Conservation (phyloP, 257 asterid genomes). For the Ilex aquifolium region DNA sequence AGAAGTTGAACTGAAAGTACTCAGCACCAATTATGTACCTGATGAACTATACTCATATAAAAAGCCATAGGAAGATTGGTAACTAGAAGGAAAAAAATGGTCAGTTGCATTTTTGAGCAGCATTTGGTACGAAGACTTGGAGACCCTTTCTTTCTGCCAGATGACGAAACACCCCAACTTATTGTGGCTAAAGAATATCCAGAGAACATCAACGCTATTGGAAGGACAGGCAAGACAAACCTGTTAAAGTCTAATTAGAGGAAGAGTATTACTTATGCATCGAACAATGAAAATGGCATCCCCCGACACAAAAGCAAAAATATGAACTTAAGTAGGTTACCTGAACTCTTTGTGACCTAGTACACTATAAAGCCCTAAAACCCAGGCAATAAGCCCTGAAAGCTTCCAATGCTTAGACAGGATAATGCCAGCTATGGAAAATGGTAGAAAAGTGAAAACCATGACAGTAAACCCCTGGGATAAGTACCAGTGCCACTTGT, state of each 20-base stretch:
- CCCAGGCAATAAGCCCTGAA: slow-evolving; percentile 78
- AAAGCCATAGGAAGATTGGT: slow-evolving; percentile 93
- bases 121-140: slow-evolving; percentile 18
- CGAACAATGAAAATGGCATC: slow-evolving; percentile 8
- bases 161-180: slow-evolving; percentile 19
- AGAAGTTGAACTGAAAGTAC: neutral
- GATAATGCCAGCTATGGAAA: slow-evolving; percentile 58
- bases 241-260: slow-evolving; percentile 51
- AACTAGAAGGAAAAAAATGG: slow-evolving; percentile 47
- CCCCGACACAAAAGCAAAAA: slow-evolving; percentile 3
- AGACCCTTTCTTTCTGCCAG: slow-evolving; percentile 24
- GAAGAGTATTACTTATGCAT: slow-evolving; percentile 31
- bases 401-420: slow-evolving; percentile 68
- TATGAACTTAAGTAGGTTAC: slow-evolving; percentile 24
- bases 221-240: slow-evolving; percentile 98
- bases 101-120: slow-evolving; percentile 34
- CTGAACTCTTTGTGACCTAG: slow-evolving; percentile 99
- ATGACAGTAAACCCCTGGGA: slow-evolving; percentile 96
- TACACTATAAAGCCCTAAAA: slow-evolving; percentile 78
- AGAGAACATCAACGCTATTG: slow-evolving; percentile 76
- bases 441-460: slow-evolving; percentile 78
- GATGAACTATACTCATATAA: slow-evolving; percentile 91
- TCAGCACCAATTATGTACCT: slow-evolving; percentile 42
- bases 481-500: slow-evolving; percentile 98
- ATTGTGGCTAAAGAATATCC: slow-evolving; percentile 66